These are phyloP conservation scores for Cairneyella variabilis DNA, from an alignment of 495 filamentous ascomycete species.

Conservation along the genomic window DNA sequence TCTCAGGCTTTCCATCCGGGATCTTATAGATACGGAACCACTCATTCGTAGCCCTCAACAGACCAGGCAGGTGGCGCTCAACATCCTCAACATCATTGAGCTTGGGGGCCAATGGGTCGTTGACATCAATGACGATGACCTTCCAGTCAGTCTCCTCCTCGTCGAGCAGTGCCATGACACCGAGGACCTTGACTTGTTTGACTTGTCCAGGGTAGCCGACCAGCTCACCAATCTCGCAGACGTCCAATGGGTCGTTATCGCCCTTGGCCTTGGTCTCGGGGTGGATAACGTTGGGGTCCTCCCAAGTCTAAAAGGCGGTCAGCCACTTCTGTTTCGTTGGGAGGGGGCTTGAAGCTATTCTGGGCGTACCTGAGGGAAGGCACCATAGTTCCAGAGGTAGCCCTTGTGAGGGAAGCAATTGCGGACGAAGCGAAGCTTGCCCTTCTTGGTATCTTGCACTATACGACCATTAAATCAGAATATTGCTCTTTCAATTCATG, in stretches of 20 bases:
- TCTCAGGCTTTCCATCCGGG: constrained; percentile 99
- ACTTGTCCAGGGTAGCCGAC: constrained; percentile 93
- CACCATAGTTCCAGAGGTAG: constrained; percentile 99
- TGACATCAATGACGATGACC: constrained; percentile 98
- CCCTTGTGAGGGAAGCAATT: constrained; percentile 99
- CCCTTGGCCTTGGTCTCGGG: constrained; percentile 99
- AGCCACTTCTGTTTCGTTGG: no score
- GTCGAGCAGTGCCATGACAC: constrained; percentile 98
- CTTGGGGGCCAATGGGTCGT: constrained; percentile 93
- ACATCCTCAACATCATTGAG: constrained; percentile 99
- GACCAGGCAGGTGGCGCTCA: constrained; percentile 94
- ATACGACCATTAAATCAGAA: no score
- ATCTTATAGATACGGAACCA: constrained; percentile 99
- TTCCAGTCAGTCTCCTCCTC: constrained; percentile 99
- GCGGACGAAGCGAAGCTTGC: constrained; percentile 93
- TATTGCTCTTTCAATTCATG: no score
- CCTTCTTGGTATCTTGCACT: constrained; percentile 88
- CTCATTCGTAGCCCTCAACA: constrained; percentile 97
- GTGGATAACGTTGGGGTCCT: constrained; percentile 92
- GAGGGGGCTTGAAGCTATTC: no score
- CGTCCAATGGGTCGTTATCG: constrained; percentile 98
- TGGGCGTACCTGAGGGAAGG: constrained; percentile 97
- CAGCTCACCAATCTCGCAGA: constrained; percentile 98
- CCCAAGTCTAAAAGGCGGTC: constrained; percentile 74
- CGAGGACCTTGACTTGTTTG: constrained; percentile 99